Conservation (phyloP, 164 flowering plant species). For the Vitis vinifera region DNA sequence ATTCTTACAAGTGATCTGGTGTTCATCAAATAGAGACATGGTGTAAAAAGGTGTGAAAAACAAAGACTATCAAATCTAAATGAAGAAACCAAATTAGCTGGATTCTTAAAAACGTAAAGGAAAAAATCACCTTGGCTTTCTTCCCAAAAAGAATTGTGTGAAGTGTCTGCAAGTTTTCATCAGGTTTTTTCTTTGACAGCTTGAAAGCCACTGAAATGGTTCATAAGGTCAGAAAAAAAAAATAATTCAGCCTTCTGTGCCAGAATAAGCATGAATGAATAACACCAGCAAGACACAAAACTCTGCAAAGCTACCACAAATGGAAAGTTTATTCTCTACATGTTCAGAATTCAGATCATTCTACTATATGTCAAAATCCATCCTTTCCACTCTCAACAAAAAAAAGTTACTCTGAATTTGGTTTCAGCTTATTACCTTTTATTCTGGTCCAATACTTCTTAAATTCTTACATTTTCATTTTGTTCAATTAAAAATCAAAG, state of each 20-base stretch:
- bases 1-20: too few species aligned
- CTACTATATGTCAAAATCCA: too few species aligned
- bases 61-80: not conserved
- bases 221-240: slow-evolving; percentile 27
- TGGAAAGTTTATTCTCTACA: too few species aligned
- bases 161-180: slow-evolving; percentile 79
- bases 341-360: too few species aligned
- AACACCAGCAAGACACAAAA: not conserved
- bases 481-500: too few species aligned
- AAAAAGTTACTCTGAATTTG: too few species aligned
- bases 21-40: not conserved
- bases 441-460: too few species aligned
- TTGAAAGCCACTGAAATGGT: slow-evolving; percentile 85
- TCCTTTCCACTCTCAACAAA: too few species aligned
- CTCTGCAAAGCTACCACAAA: too few species aligned
- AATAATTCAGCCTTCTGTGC: slow-evolving; percentile 10
- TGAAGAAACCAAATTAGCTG: not conserved
- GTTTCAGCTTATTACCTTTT: too few species aligned
- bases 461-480: too few species aligned
- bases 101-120: too few species aligned
- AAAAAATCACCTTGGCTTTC: slow-evolving; percentile 59
- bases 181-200: slow-evolving; percentile 86
- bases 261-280: not conserved
- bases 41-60: not conserved
- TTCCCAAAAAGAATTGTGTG: slow-evolving; percentile 81